Evolutionary conservation across 306 rosid genomes (phyloP).

Genomic region (Prunus padus): DNA sequence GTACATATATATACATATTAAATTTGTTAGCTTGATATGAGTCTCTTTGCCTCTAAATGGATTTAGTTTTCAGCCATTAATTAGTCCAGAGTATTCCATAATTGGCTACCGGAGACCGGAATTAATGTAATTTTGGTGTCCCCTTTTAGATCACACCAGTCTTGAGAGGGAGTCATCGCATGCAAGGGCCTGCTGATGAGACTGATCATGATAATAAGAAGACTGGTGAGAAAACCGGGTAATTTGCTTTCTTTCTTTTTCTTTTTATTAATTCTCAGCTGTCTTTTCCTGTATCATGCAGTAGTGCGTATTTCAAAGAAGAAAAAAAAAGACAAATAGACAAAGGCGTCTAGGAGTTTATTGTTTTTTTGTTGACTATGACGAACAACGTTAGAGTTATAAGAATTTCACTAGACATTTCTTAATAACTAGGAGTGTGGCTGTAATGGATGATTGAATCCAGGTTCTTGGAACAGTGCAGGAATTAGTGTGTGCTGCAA

Average conservation of each 20-base stretch:
- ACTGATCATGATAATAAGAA: constrained; percentile 34
- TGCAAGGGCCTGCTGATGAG: constrained; percentile 42
- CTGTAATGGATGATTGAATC: too few relatives aligned
- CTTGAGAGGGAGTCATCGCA: constrained; percentile 46
- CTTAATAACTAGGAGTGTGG: too few relatives aligned
- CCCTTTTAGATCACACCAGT: constrained; percentile 51
- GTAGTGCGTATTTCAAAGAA: not conserved
- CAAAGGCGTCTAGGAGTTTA: not conserved
- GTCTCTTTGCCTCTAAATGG: not conserved
- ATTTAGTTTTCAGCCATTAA: not conserved
- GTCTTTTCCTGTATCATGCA: constrained; percentile 7
- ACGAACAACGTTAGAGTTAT: not conserved
- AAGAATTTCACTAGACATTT: not conserved
- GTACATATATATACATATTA: not conserved
- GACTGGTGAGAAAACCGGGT: constrained; percentile 57
- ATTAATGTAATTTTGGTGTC: constrained; percentile 45
- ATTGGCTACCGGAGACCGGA: constrained; percentile 25
- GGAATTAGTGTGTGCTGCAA: too few relatives aligned
- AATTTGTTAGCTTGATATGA: not conserved
- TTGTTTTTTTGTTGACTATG: not conserved
- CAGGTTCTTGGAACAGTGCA: too few relatives aligned
- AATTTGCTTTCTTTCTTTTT: constrained; percentile 24
- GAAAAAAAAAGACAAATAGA: not conserved
- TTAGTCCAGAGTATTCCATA: not conserved
- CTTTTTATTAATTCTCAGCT: not conserved